A percentile compares a stretch with the other conserved stretches of the same genome.
Evolutionary conservation across 2,329 filamentous ascomycete genomes (phyloP).

Genomic region (Hypoxylon sp.): DNA sequence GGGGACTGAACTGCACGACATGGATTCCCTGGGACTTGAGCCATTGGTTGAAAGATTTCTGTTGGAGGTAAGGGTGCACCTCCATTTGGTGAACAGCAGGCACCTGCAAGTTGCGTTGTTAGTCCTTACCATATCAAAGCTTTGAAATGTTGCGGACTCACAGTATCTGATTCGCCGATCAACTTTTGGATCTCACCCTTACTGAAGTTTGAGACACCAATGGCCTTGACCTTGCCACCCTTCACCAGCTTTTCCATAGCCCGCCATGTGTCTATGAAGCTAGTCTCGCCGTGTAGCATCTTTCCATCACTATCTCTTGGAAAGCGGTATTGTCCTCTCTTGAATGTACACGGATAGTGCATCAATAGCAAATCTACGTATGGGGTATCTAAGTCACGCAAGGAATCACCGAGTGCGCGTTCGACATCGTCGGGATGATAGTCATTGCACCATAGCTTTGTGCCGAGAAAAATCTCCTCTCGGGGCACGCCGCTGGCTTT

Average conservation of each 20-base stretch:
- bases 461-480: constrained; percentile 18
- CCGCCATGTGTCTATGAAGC: background rate
- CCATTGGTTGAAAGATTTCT: constrained; percentile 3
- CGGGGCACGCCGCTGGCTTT: constrained; percentile 36
- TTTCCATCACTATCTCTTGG: background rate
- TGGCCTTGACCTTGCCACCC: background rate
- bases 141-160: background rate
- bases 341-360: constrained; percentile 23
- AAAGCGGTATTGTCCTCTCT: background rate
- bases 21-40: background rate
- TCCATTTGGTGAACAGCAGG: constrained; percentile 43
- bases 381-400: constrained; percentile 6
- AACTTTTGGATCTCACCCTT: background rate
- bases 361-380: constrained; percentile 19
- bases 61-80: constrained; percentile 40
- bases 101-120: constrained; percentile 45
- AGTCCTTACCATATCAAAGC: background rate
- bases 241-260: background rate
- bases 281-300: no score
- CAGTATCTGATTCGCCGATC: background rate
- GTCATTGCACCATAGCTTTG: constrained; percentile 43
- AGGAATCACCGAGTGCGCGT: constrained; percentile 10
- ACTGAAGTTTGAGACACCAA: background rate
- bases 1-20: background rate
- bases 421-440: constrained; percentile 45